Evolutionary conservation across 169 alveolate genomes (phyloP).

Genomic region (Plasmodium chabaudi): DNA sequence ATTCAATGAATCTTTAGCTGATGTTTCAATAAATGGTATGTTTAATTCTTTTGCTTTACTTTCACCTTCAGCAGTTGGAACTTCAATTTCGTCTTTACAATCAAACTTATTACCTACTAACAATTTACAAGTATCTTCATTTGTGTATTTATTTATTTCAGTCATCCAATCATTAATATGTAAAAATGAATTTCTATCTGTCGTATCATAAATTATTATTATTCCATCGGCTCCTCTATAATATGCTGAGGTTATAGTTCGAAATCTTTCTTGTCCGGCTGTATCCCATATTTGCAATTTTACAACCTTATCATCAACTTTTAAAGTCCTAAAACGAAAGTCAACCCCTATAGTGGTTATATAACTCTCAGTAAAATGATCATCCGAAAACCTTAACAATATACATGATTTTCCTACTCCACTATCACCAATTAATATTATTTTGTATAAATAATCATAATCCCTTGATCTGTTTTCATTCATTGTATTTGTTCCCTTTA

Average conservation of each 20-base stretch:
- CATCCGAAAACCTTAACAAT: constrained; percentile 96
- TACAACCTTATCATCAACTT: constrained; percentile 92
- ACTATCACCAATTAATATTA: constrained; percentile 97
- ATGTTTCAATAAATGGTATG: constrained; percentile 86
- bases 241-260: constrained; percentile 96
- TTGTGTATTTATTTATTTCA: constrained; percentile 95
- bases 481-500: constrained; percentile 6
- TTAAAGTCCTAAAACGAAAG: constrained; percentile 92
- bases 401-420: constrained; percentile 99
- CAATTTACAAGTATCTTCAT: constrained; percentile 93
- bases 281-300: constrained; percentile 98
- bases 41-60: constrained; percentile 85
- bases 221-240: constrained; percentile 98
- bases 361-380: constrained; percentile 90
- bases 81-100: constrained; percentile 81
- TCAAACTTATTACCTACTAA: constrained; percentile 97
- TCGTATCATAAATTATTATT: constrained; percentile 94
- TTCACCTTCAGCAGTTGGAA: constrained; percentile 86
- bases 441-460: constrained; percentile 95
- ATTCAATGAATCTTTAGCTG: constrained; percentile 88
- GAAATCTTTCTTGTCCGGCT: constrained; percentile 97
- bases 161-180: constrained; percentile 93
- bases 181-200: constrained; percentile 88
- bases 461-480: constrained; percentile 48
- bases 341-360: constrained; percentile 93